phyloP scores from a whole-genome alignment of 75 land plant species.

The Cupressus sempervirens region DNA sequence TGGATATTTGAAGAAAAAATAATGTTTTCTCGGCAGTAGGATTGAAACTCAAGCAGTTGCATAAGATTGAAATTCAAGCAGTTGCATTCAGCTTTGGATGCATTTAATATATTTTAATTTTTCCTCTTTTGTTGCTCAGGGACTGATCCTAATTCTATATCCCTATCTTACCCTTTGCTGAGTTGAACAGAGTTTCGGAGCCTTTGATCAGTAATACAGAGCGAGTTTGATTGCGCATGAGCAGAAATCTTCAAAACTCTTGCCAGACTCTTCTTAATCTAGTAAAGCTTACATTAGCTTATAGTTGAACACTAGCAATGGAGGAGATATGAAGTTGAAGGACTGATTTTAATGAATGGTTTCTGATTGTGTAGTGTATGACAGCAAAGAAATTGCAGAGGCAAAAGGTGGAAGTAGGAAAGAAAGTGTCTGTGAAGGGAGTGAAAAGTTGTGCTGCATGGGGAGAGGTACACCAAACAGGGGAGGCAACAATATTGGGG shows the following conservation, averaged over 20 bases:
- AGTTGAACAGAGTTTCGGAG: no score
- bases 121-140: background rate
- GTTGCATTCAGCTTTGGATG: background rate
- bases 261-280: background rate
- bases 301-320: background rate
- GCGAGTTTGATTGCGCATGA: no score
- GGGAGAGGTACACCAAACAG: slow-evolving; percentile 4
- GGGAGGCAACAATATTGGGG: slow-evolving; percentile 43
- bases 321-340: background rate
- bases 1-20: background rate
- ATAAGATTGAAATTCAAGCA: background rate
- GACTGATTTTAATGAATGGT: background rate
- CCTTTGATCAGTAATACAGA: background rate
- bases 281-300: background rate
- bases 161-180: no score
- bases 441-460: background rate
- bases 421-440: background rate
- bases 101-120: background rate
- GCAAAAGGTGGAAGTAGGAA: no score
- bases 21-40: background rate
- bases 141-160: background rate
- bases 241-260: background rate
- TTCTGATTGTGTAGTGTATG: background rate
- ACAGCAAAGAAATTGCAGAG: background rate
- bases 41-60: background rate